These are phyloP conservation scores for Phlegmacium glaucopus DNA, from an alignment of 768 basidiomycete species.

Conservation along the genomic window DNA sequence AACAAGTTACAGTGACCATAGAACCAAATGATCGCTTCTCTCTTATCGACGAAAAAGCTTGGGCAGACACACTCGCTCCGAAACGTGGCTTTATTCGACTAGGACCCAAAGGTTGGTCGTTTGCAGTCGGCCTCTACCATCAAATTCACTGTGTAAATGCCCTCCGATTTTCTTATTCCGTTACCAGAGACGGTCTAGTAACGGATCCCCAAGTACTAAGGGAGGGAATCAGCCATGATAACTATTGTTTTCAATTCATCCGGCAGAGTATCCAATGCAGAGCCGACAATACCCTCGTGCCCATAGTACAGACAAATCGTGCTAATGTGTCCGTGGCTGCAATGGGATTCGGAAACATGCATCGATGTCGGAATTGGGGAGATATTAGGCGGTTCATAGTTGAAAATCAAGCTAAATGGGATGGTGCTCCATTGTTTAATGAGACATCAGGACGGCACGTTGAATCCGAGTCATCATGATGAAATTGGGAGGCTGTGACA, in stretches of 20 bases:
- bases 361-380: slow-evolving; percentile 7
- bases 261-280: slow-evolving; percentile 7
- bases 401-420: slow-evolving; percentile 4
- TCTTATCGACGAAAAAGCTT: not conserved
- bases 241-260: slow-evolving; percentile 10
- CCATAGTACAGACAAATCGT: not conserved
- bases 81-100: slow-evolving; percentile 5
- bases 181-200: slow-evolving; percentile 5
- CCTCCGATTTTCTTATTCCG: slow-evolving; percentile 6
- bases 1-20: not conserved
- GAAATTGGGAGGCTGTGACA: no score
- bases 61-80: slow-evolving; percentile 3
- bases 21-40: slow-evolving; percentile 3
- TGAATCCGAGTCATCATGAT: no score
- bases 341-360: not conserved
- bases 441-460: not conserved
- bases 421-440: not conserved
- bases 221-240: slow-evolving; percentile 3
- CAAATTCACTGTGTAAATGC: slow-evolving; percentile 8
- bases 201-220: not conserved
- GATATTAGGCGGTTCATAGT: slow-evolving; percentile 1
- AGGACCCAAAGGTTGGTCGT: slow-evolving; percentile 5
- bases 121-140: slow-evolving; percentile 1
- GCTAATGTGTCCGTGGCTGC: not conserved
- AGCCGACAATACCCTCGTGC: slow-evolving; percentile 3